Conservation (phyloP, 2,329 filamentous ascomycete species). For the Stagonosporopsis chrysanthemi region DNA sequence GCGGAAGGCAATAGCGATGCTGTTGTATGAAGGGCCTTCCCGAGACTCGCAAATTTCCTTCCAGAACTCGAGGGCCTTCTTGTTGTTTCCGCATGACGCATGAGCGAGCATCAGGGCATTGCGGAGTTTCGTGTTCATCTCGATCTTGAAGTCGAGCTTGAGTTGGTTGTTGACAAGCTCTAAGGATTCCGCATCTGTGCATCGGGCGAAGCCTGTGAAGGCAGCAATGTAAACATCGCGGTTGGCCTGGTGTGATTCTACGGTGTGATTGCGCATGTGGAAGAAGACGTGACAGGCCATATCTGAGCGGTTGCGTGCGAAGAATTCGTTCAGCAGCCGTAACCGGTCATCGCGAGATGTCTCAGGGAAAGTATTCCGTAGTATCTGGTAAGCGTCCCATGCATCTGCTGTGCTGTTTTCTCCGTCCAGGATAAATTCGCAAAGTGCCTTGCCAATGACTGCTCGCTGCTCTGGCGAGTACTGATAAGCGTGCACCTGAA, state of each 20-base stretch:
- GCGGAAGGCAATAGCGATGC: constrained; percentile 80
- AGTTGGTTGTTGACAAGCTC: constrained; percentile 88
- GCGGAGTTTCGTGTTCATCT: constrained; percentile 76
- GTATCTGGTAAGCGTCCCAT: constrained; percentile 68
- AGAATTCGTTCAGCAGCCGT: constrained; percentile 82
- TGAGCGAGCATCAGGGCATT: constrained; percentile 92
- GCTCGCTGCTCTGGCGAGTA: constrained; percentile 75
- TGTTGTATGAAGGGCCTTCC: constrained; percentile 87
- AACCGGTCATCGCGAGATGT: constrained; percentile 71
- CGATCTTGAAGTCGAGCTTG: constrained; percentile 86
- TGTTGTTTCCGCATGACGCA: constrained; percentile 70
- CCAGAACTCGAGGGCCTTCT: constrained; percentile 80
- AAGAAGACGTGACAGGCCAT: constrained; percentile 88
- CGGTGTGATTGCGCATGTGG: constrained; percentile 85
- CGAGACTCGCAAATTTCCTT: constrained; percentile 78
- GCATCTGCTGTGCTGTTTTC: constrained; percentile 70
- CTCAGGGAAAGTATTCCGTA: constrained; percentile 66
- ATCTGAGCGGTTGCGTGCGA: constrained; percentile 76
- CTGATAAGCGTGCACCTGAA: constrained; percentile 76
- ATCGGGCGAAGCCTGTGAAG: constrained; percentile 75
- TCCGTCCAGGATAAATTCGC: constrained; percentile 71
- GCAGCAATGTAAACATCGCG: constrained; percentile 78
- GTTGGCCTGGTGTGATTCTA: constrained; percentile 69
- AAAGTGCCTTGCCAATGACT: constrained; percentile 70
- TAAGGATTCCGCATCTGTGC: constrained; percentile 68